Evolutionary conservation across 805 yeast species (phyloP).

Genomic region (Brettanomyces sp.): DNA sequence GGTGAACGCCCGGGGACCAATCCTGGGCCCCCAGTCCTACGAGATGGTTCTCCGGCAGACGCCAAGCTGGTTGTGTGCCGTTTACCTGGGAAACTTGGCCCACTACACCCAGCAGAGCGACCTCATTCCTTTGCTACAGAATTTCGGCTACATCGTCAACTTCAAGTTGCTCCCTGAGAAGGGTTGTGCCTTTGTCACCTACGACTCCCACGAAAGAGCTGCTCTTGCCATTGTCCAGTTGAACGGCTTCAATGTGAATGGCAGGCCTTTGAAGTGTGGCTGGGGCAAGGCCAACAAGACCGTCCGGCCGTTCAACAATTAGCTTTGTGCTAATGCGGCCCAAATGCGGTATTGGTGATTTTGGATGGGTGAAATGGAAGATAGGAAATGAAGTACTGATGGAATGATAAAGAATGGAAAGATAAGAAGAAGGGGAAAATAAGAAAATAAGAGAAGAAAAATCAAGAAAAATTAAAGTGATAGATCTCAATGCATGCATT

Average conservation of each 20-base stretch:
- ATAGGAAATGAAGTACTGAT: too few relatives aligned
- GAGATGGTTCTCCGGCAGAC: constrained; percentile 69
- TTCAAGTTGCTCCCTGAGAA: constrained; percentile 71
- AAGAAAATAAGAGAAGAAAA: not conserved
- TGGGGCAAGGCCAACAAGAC: constrained; percentile 56
- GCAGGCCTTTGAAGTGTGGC: constrained; percentile 71
- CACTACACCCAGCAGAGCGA: constrained; percentile 68
- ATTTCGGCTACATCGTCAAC: constrained; percentile 76
- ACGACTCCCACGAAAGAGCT: constrained; percentile 80
- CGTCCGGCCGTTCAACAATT: constrained; percentile 2
- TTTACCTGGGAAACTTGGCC: constrained; percentile 78
- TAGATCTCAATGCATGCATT: not conserved
- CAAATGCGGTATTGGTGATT: too few relatives aligned
- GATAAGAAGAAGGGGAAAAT: too few relatives aligned
- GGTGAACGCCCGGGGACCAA: constrained; percentile 2
- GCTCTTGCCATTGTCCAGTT: constrained; percentile 80
- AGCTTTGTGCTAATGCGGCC: too few relatives aligned
- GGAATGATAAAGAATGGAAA: too few relatives aligned
- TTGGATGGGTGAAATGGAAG: too few relatives aligned
- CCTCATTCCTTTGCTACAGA: constrained; percentile 62
- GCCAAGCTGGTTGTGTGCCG: constrained; percentile 79
- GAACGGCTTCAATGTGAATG: constrained; percentile 60
- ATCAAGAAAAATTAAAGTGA: too few relatives aligned
- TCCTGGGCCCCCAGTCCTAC: constrained; percentile 31
- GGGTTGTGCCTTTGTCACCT: constrained; percentile 84